phyloP scores from a whole-genome alignment of 2,329 filamentous ascomycete species.

The Leptographium radiaticola region DNA sequence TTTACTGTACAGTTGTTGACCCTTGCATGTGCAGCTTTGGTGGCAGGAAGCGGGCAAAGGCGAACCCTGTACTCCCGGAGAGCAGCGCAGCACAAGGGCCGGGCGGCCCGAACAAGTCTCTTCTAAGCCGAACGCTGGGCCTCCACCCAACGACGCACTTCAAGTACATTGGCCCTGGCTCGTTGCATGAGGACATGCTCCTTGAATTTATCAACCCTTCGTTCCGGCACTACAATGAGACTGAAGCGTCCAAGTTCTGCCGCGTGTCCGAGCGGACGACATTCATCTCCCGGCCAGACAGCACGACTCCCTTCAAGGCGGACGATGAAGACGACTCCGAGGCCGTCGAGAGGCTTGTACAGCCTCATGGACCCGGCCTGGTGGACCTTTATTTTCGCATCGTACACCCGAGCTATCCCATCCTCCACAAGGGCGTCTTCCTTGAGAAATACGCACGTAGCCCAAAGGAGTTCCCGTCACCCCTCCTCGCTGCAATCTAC shows the following conservation, averaged over 20 bases:
- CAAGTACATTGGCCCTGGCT: constrained; percentile 44
- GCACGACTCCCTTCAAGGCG: constrained; percentile 11
- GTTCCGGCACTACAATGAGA: background rate
- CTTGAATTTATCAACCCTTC: constrained; percentile 10
- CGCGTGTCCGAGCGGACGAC: constrained; percentile 11
- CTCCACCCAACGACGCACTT: constrained; percentile 45
- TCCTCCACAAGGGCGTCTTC: constrained; percentile 71
- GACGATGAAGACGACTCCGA: background rate
- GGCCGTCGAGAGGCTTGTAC: constrained; percentile 36
- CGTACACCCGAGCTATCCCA: constrained; percentile 70
- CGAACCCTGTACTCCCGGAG: background rate
- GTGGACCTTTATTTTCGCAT: constrained; percentile 72
- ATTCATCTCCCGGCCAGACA: constrained; percentile 13
- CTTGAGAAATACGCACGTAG: constrained; percentile 59
- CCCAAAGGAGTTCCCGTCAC: constrained; percentile 61
- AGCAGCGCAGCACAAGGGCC: background rate
- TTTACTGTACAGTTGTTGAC: no score
- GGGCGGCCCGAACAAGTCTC: constrained; percentile 6
- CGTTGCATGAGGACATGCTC: constrained; percentile 13
- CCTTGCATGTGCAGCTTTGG: no score
- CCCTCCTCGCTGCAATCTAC: constrained; percentile 68
- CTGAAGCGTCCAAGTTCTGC: constrained; percentile 12
- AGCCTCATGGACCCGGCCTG: constrained; percentile 62
- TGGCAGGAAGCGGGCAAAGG: background rate
- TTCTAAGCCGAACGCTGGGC: constrained; percentile 33